These are phyloP conservation scores for Aspergillus unguis DNA, from an alignment of 2,329 filamentous ascomycete species.

Conservation along the genomic window DNA sequence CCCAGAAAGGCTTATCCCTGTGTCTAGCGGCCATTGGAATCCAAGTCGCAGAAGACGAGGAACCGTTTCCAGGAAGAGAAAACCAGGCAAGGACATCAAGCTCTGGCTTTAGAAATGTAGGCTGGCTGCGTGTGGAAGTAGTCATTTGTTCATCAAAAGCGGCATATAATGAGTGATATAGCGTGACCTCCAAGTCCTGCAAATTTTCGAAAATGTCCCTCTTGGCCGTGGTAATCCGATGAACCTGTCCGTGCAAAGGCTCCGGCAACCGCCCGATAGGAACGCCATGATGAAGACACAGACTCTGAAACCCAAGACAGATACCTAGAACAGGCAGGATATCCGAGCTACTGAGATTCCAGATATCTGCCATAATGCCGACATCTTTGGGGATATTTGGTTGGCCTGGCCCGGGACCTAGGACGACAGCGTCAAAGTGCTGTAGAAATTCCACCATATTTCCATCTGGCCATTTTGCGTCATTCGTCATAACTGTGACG, in stretches of 20 bases:
- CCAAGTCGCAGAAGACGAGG: conserved; percentile 24
- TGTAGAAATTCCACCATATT: conserved; percentile 50
- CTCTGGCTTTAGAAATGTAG: conserved; percentile 21
- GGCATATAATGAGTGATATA: conserved; percentile 67
- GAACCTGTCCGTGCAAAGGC: conserved; percentile 79
- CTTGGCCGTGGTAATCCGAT: conserved; percentile 58
- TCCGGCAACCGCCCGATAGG: conserved; percentile 63
- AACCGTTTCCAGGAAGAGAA: conserved; percentile 37
- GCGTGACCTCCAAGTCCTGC: conserved; percentile 63
- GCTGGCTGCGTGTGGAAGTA: neutral
- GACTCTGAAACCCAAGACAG: conserved; percentile 83
- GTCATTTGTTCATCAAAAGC: conserved; percentile 35
- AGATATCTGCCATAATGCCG: conserved; percentile 75
- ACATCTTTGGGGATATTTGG: conserved; percentile 71
- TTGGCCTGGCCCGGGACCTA: conserved; percentile 85
- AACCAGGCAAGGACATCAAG: conserved; percentile 62
- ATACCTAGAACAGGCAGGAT: conserved; percentile 79
- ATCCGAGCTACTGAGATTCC: conserved; percentile 59
- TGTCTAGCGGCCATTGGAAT: conserved; percentile 78
- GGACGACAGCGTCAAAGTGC: conserved; percentile 78
- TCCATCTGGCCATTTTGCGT: conserved; percentile 45
- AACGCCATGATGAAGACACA: conserved; percentile 67
- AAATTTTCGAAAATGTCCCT: conserved; percentile 65
- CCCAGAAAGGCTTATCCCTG: conserved; percentile 69
- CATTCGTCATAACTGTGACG: conserved; percentile 71